Conservation (phyloP, 2,329 filamentous ascomycete genomes). For the Neocucurbitaria cava region DNA sequence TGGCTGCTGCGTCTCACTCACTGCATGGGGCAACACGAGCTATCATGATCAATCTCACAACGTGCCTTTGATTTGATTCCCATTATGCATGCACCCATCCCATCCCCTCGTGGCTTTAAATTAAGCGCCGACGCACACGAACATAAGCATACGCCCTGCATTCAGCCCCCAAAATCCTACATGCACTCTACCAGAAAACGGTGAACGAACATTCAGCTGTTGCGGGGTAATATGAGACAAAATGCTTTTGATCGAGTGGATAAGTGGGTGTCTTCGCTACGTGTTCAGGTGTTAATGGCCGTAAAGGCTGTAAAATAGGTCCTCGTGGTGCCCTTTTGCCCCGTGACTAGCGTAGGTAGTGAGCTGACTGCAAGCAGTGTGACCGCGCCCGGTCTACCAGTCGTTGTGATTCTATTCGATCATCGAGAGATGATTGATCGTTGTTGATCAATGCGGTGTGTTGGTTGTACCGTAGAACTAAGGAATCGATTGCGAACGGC, state of each 20-base stretch:
- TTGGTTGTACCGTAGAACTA: not conserved
- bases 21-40: not conserved
- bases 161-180: slow-evolving; percentile 10
- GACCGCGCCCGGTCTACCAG: too few species aligned
- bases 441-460: not conserved
- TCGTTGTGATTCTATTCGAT: too few species aligned
- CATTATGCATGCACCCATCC: not conserved
- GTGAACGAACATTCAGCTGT: slow-evolving; percentile 4
- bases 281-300: not conserved
- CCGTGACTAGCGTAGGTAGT: not conserved
- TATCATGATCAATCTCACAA: slow-evolving; percentile 1
- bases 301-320: slow-evolving; percentile 1
- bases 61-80: not conserved
- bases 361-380: not conserved
- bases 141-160: slow-evolving; percentile 13
- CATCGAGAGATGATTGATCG: too few species aligned
- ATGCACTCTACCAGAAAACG: not conserved
- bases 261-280: not conserved
- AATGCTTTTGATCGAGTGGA: not conserved
- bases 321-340: not conserved
- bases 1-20: not conserved
- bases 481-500: not conserved
- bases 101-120: slow-evolving; percentile 10
- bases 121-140: slow-evolving; percentile 17
- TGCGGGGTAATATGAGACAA: slow-evolving; percentile 1